Percentiles rank a stretch among this genome's conserved stretches.
Evolutionary conservation across 306 rosid species (phyloP).

Genomic region (Geum urbanum): DNA sequence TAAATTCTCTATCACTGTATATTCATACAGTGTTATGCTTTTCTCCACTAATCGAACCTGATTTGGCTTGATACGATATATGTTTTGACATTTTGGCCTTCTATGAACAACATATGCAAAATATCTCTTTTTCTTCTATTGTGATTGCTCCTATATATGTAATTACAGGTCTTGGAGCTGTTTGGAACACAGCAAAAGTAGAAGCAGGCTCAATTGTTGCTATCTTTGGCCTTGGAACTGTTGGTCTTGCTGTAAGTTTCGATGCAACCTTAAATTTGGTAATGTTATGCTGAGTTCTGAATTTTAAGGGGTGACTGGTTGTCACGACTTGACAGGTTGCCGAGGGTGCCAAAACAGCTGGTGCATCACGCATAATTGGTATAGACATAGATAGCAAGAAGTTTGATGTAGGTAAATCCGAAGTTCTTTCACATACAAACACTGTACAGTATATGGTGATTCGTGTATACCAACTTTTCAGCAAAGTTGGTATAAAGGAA

Average conservation of each 20-base stretch:
- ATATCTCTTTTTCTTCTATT: not conserved
- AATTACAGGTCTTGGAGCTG: conserved; percentile 82
- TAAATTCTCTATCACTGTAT: not conserved
- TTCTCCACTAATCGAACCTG: not conserved
- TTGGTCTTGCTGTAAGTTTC: conserved; percentile 86
- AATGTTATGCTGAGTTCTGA: conserved; percentile 20
- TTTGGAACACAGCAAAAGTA: conserved; percentile 97
- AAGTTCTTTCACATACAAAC: conserved; percentile 8
- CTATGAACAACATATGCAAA: not conserved
- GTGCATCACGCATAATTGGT: conserved; percentile 86
- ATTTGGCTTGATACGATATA: not conserved
- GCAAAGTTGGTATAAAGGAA: conserved; percentile 6
- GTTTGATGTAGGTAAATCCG: conserved; percentile 55
- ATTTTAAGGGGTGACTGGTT: conserved; percentile 17
- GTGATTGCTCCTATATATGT: not conserved
- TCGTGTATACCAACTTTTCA: not conserved
- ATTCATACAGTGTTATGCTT: not conserved
- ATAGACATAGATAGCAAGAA: conserved; percentile 72
- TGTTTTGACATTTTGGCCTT: not conserved
- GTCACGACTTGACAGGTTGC: conserved; percentile 57
- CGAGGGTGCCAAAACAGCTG: conserved; percentile 92
- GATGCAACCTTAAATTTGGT: conserved; percentile 7
- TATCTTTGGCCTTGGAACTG: conserved; percentile 89
- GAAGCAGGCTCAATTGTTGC: conserved; percentile 86
- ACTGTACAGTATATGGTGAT: not conserved